phyloP scores from a whole-genome alignment of 1,284 basidiomycete genomes.

The Marasmius fiardii region DNA sequence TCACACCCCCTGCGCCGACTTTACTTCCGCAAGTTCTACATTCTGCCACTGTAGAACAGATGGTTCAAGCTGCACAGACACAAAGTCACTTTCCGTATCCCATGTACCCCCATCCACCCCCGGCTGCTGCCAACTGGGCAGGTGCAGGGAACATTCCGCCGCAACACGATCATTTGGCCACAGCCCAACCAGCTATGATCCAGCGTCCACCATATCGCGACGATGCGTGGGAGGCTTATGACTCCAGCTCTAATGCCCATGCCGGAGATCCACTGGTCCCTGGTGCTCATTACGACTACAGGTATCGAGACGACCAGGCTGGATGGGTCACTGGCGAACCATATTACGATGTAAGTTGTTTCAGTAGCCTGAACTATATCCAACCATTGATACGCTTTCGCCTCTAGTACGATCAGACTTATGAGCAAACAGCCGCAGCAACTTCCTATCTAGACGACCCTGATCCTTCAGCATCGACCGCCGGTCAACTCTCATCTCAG shows the following conservation, averaged over 20 bases:
- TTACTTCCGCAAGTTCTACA: slow-evolving; percentile 30
- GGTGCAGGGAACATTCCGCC: slow-evolving; percentile 55
- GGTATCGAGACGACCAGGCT: slow-evolving; percentile 55
- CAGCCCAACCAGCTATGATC: slow-evolving; percentile 41
- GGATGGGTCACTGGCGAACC: slow-evolving; percentile 44
- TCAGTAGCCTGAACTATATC: not conserved
- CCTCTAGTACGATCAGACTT: slow-evolving; percentile 32
- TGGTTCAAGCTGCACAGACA: slow-evolving; percentile 23
- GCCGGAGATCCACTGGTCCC: slow-evolving; percentile 42
- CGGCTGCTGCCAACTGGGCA: slow-evolving; percentile 64
- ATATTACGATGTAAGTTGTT: slow-evolving; percentile 48
- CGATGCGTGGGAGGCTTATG: slow-evolving; percentile 47
- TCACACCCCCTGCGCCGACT: slow-evolving; percentile 15
- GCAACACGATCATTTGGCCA: slow-evolving; percentile 56
- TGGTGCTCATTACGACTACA: slow-evolving; percentile 46
- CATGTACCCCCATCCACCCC: slow-evolving; percentile 34
- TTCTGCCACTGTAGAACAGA: slow-evolving; percentile 27
- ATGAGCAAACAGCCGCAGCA: slow-evolving; percentile 28
- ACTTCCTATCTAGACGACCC: slow-evolving; percentile 42
- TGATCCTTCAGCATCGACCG: slow-evolving; percentile 13
- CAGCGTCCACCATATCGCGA: slow-evolving; percentile 47
- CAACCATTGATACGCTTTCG: not conserved
- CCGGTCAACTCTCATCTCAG: slow-evolving; percentile 26
- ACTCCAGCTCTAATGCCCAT: slow-evolving; percentile 30
- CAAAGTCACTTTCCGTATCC: slow-evolving; percentile 40